Evolutionary conservation across 371 early-diverging fungal genomes (phyloP).

Genomic region (Chytridium lagenaria): DNA sequence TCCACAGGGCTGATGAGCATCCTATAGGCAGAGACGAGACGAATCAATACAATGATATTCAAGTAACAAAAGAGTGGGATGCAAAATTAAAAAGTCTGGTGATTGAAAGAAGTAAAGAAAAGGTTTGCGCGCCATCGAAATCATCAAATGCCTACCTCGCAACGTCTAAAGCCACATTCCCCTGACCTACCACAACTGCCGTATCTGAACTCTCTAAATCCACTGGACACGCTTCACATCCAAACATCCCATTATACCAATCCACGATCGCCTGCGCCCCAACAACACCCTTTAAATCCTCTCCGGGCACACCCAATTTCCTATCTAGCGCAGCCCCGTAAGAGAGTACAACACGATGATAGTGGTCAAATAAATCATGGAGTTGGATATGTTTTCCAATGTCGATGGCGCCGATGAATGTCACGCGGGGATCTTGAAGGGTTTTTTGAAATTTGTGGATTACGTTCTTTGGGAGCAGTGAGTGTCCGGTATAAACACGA

Average conservation of each 20-base stretch:
- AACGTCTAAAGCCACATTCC: conserved; percentile 95
- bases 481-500: not conserved
- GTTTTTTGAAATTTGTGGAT: conserved; percentile 85
- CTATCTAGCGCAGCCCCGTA: conserved; percentile 86
- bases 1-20: conserved; percentile 81
- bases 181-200: conserved; percentile 90
- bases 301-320: conserved; percentile 69
- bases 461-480: conserved; percentile 62
- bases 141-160: conserved; percentile 55
- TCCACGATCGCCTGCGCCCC: conserved; percentile 89
- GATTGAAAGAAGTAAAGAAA: no score
- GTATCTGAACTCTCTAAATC: conserved; percentile 74
- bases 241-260: conserved; percentile 86
- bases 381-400: conserved; percentile 44
- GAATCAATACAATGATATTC: no score
- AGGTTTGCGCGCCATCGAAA: no score
- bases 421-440: conserved; percentile 65
- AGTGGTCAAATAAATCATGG: conserved; percentile 60
- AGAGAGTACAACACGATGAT: conserved; percentile 84
- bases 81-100: no score
- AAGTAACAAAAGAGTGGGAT: no score
- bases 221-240: conserved; percentile 58
- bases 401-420: conserved; percentile 81
- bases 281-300: conserved; percentile 62
- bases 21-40: conserved; percentile 51